Evolutionary conservation across 106 monocot genomes (phyloP).

Genomic region (Platanthera zijinensis): DNA sequence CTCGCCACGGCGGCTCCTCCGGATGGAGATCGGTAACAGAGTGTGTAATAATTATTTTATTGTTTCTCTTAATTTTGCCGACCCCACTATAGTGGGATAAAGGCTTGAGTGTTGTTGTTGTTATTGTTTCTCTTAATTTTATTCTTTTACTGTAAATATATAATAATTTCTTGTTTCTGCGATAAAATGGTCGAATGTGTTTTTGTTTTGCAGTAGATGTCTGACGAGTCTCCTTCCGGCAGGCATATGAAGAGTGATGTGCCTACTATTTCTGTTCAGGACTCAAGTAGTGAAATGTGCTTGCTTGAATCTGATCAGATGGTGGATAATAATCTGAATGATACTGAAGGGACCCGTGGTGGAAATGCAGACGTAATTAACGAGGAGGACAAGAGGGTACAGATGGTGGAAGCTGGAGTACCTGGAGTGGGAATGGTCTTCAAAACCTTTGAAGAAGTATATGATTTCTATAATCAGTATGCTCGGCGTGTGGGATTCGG

Average conservation of each 20-base stretch:
- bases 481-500: slow-evolving; percentile 39
- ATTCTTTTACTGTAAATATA: too few relatives aligned
- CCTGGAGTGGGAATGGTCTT: slow-evolving; percentile 35
- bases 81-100: too few relatives aligned
- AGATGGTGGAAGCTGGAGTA: slow-evolving; percentile 15
- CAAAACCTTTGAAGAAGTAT: slow-evolving; percentile 38
- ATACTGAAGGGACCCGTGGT: background rate
- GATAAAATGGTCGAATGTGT: background rate
- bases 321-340: slow-evolving; percentile 2
- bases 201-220: slow-evolving; percentile 9
- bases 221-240: slow-evolving; percentile 13
- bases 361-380: background rate
- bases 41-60: too few relatives aligned
- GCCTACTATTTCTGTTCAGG: slow-evolving; percentile 11
- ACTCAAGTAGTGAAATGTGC: slow-evolving; percentile 11
- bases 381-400: slow-evolving; percentile 1
- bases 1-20: too few relatives aligned
- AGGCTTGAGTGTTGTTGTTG: too few relatives aligned
- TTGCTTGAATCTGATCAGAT: background rate
- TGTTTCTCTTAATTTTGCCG: too few relatives aligned
- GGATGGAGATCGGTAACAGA: too few relatives aligned
- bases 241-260: slow-evolving; percentile 4
- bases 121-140: too few relatives aligned
- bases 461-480: slow-evolving; percentile 43
- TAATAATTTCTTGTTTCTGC: background rate